Conservation (phyloP, 2,329 filamentous ascomycete genomes). For the Elsinoe arachidis region DNA sequence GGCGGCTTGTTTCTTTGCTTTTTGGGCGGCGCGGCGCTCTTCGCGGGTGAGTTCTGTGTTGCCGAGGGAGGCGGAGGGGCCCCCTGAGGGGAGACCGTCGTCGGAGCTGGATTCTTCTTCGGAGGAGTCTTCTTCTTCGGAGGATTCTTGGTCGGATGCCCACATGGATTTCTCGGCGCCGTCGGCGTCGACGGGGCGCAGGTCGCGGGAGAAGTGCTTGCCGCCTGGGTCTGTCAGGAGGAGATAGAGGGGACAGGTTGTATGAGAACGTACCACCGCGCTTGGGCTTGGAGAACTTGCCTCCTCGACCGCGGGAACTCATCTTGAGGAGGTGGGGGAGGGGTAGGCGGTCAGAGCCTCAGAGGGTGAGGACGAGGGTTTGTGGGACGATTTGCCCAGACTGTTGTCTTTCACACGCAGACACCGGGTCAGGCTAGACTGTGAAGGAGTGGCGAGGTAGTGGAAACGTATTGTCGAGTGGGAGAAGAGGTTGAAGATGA, state of each 20-base stretch:
- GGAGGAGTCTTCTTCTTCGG: constrained; percentile 37
- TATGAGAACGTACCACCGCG: constrained; percentile 61
- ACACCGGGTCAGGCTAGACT: neutral
- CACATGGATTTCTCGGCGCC: constrained; percentile 87
- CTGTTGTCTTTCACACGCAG: neutral
- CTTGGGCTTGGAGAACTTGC: constrained; percentile 90
- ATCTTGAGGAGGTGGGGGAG: constrained; percentile 33
- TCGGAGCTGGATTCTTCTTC: constrained; percentile 26
- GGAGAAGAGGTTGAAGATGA: neutral
- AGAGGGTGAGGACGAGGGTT: neutral
- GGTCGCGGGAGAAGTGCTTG: constrained; percentile 88
- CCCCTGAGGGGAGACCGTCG: constrained; percentile 26
- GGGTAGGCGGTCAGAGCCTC: constrained; percentile 5
- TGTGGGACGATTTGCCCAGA: neutral
- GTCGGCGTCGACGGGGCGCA: constrained; percentile 79
- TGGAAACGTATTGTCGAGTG: neutral
- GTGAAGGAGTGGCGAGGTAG: neutral
- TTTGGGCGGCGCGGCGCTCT: constrained; percentile 76
- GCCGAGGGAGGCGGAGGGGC: constrained; percentile 16
- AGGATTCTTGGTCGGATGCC: constrained; percentile 49
- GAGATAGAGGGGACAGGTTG: neutral
- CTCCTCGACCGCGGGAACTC: constrained; percentile 64
- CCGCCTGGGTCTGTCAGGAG: constrained; percentile 53
- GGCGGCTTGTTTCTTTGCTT: constrained; percentile 84
- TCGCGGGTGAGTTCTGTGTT: constrained; percentile 64